Evolutionary conservation across 2,329 filamentous ascomycete species (phyloP).

Genomic region (Colletotrichum sojae): DNA sequence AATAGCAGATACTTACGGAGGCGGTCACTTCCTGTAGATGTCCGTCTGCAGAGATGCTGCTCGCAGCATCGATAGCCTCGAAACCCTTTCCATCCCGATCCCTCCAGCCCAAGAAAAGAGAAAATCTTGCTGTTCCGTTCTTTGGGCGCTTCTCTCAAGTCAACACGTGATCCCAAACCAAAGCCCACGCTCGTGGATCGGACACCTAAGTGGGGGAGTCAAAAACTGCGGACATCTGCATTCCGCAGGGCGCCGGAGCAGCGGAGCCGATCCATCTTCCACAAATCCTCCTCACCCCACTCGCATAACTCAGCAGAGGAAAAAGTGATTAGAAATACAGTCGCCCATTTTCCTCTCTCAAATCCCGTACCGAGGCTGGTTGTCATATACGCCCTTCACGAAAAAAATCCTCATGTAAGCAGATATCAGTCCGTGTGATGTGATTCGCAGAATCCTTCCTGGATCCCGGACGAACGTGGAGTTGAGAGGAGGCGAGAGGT

Average conservation of each 20-base stretch:
- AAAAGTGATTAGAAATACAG: background rate
- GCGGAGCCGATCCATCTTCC: background rate
- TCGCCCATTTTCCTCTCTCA: background rate
- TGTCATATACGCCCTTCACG: background rate
- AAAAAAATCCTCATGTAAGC: conserved; percentile 1
- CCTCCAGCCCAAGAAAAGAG: too few relatives aligned
- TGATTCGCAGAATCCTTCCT: conserved; percentile 4
- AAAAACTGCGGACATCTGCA: background rate
- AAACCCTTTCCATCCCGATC: too few relatives aligned
- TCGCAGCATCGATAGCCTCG: too few relatives aligned
- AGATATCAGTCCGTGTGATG: background rate
- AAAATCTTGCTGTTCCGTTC: too few relatives aligned
- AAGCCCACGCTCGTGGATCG: too few relatives aligned
- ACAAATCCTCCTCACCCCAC: background rate
- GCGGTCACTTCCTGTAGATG: too few relatives aligned
- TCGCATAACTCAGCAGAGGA: background rate
- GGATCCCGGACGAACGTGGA: too few relatives aligned
- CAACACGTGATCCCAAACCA: too few relatives aligned
- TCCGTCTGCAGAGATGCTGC: too few relatives aligned
- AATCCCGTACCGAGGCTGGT: background rate
- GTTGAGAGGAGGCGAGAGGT: background rate
- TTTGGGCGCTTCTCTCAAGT: too few relatives aligned
- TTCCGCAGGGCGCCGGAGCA: background rate
- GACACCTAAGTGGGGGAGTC: background rate
- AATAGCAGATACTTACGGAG: too few relatives aligned